A percentile compares a stretch with the other conserved stretches of the same genome.
phyloP scores from a whole-genome alignment of 225 moss, liverwort and hornwort species.

The Anthoceros angustus region DNA sequence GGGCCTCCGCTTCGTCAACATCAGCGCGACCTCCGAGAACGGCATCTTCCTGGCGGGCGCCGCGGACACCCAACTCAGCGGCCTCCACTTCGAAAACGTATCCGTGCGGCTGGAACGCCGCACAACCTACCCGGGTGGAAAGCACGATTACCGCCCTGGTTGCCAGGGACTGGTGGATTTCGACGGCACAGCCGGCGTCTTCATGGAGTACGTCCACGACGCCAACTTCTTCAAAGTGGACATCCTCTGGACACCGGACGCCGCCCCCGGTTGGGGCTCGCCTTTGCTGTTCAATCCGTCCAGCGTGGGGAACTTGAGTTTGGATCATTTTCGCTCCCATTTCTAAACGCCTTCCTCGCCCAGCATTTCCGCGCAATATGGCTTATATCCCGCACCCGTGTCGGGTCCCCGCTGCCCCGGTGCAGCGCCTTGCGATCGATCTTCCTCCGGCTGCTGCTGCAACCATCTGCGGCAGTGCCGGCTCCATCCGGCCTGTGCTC shows the following conservation, averaged over 20 bases:
- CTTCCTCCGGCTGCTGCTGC: too few relatives aligned
- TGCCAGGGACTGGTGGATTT: slow-evolving; percentile 53
- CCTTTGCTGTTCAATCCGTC: slow-evolving; percentile 46
- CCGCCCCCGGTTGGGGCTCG: slow-evolving; percentile 27
- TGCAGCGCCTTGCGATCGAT: too few relatives aligned
- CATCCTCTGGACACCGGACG: slow-evolving; percentile 31
- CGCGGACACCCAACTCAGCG: slow-evolving; percentile 19
- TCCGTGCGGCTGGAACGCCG: slow-evolving; percentile 22
- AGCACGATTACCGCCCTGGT: slow-evolving; percentile 76
- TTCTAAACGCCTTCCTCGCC: not conserved
- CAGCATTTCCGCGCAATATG: not conserved
- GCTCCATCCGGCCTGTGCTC: not conserved
- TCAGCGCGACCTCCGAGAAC: slow-evolving; percentile 55
- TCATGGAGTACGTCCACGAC: slow-evolving; percentile 46
- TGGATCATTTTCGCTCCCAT: slow-evolving; percentile 18
- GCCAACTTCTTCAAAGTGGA: slow-evolving; percentile 21
- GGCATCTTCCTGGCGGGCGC: slow-evolving; percentile 68
- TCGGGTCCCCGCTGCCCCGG: too few relatives aligned
- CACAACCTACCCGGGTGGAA: slow-evolving; percentile 19
- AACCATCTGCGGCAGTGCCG: not conserved
- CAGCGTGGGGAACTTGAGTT: slow-evolving; percentile 19
- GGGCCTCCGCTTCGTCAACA: slow-evolving; percentile 31
- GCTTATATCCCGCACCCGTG: too few relatives aligned
- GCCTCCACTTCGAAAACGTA: slow-evolving; percentile 36
- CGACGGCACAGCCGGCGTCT: slow-evolving; percentile 42